Evolutionary conservation across 1,284 basidiomycete species (phyloP), one percentile per base, ranked within the genome.

Genomic region (Wallemia hederae): DNA sequence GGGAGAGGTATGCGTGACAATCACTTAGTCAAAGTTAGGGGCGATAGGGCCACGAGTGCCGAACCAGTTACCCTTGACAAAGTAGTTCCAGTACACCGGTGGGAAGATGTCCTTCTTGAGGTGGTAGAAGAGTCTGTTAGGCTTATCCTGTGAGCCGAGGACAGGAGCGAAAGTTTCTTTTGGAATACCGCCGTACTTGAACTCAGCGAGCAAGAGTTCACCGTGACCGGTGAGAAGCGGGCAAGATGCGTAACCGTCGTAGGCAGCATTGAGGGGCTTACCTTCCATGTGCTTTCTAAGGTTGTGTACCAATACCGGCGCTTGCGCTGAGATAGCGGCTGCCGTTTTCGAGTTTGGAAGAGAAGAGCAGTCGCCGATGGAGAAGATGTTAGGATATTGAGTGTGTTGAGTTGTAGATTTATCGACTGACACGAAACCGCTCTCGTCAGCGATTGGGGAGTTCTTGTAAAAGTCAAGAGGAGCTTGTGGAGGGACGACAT

Each of bases 321-420:
- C 81, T 70, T 98, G 87, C 0, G 79, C 80, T 1, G 85, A 89
- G 67, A 96, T 85, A 0, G 91, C 92, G 1, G 92, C 91, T 0
- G 85, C 87, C 0, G 92, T 98, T 77, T 94, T 98, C 70, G 85
- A 89, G 15, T 89, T 97, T 3, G 91, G 90, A 55, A 94, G 73
- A 60, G 81, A 86, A 26, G 86, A 85, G 64, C 84, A 85, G 69
- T 98, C 92, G 26, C 92, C 92, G 24, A 94, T 69, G 7, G 85
- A 78, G 71, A 91, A 97, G 29, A 97, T 77, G 70, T 96, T 96
- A 61, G 75, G 72, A 69, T 70, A 77, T 63, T 90, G 89, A 63
- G 77, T 80, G 70, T 92, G 88, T 66, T 83, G 82, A 33, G 91
- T 77, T 0, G 86, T 91, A 1, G 71, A 77, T 63, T 79, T 75